Conservation (phyloP, 2,329 filamentous ascomycete genomes). For the Dryadomyces sulphureus region DNA sequence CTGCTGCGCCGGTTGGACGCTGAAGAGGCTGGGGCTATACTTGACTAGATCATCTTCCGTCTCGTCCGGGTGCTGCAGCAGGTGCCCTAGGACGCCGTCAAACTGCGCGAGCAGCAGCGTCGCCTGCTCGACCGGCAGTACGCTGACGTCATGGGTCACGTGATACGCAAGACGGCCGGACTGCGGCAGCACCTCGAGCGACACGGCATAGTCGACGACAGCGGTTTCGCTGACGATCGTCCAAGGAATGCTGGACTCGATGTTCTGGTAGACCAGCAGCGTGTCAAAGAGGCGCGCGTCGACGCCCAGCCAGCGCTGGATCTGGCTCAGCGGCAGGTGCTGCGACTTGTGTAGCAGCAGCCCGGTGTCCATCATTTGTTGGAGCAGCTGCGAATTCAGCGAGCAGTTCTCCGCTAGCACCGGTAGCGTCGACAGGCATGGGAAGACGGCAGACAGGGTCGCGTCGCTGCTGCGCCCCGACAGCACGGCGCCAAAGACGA, state of each 20-base stretch:
- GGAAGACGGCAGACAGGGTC: slow-evolving; percentile 50
- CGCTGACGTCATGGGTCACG: slow-evolving; percentile 48
- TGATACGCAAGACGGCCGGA: slow-evolving; percentile 40
- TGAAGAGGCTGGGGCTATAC: slow-evolving; percentile 32
- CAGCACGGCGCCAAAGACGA: slow-evolving; percentile 68
- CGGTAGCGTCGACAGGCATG: slow-evolving; percentile 71
- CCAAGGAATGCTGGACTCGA: slow-evolving; percentile 31
- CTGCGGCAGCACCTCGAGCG: slow-evolving; percentile 59
- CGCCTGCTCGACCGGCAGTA: slow-evolving; percentile 57
- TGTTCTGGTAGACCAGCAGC: slow-evolving; percentile 68
- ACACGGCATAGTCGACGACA: slow-evolving; percentile 63
- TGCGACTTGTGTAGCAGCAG: slow-evolving; percentile 52
- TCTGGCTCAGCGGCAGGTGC: slow-evolving; percentile 52
- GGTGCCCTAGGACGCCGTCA: slow-evolving; percentile 46
- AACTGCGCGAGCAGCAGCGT: slow-evolving; percentile 54
- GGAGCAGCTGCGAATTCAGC: slow-evolving; percentile 42
- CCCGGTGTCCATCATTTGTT: slow-evolving; percentile 51
- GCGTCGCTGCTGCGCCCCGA: slow-evolving; percentile 54
- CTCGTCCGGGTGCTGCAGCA: slow-evolving; percentile 34
- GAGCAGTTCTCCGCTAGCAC: slow-evolving; percentile 42
- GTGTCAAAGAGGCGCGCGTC: slow-evolving; percentile 66
- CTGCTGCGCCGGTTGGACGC: slow-evolving; percentile 48
- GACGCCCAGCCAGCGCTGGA: slow-evolving; percentile 58
- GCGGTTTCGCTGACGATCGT: slow-evolving; percentile 48
- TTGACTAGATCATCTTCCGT: slow-evolving; percentile 23